Base-by-base conservation (phyloP, 441 rosid genomes). In the Arabidopsis hybrid region DNA sequence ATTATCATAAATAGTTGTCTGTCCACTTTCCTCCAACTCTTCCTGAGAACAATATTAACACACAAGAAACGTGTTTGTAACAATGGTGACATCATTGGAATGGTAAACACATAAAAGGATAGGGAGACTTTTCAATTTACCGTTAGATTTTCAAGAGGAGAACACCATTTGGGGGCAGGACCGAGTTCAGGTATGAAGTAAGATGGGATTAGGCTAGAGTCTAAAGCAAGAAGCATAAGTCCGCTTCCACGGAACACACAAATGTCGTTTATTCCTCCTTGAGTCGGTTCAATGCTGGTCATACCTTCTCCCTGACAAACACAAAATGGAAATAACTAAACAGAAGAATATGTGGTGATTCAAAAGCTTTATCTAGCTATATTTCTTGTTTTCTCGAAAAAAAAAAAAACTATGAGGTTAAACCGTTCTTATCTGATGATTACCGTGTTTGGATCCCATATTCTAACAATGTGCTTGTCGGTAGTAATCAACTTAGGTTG, bases 391-490 rank as follows among this genome's bases (percentile, higher is more conserved):
- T 60, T 53, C 31, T 17, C 17, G n/a, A n/a, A n/a, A n/a, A 57
- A 31, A 35, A 21, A 32, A 21, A 32, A 46, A 62, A 56, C 52
- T 1, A 4, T 52, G 14, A 64, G 18, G 65, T 46, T 26, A 29
- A 55, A 8, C n/a, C 11, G 7, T n/a, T 32, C 31, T 31, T 11
- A 29, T 29, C n/a, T 55, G 50, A 51, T 47, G 64, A 86, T 79
- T 70, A 95, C 99, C 62, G 93, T 90, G 79, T 90, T 97, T 2
- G 99, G 97, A 74, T 92, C 97, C 97, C 99, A 95, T 83, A 92
- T 85, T 82, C 92, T 88, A 73, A 95, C 99, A 76, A 89, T 63
- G 79, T 89, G 94, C 60, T 72, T 86, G 79, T 95, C 97, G 14
- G 97, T 87, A 34, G 97, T 87, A 64, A 95, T 84, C 74, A 95